Percentiles rank a stretch among this genome's conserved stretches.
phyloP scores from a whole-genome alignment of 2,329 filamentous ascomycete species.

The Trichoderma afroharzianum region DNA sequence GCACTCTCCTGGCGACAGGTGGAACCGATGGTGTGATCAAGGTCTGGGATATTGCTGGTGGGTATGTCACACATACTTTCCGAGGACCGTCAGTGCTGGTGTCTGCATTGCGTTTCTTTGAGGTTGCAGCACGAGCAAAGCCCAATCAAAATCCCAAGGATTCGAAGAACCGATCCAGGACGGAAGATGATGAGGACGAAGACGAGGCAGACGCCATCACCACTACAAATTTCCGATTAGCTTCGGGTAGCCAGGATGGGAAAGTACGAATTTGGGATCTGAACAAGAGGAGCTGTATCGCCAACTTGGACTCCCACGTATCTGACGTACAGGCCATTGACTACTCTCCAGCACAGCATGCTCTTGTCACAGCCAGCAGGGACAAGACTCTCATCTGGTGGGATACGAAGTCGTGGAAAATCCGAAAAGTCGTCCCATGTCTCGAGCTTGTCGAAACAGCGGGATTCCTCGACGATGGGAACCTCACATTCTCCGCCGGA shows the following conservation, averaged over 20 bases:
- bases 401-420: constrained; percentile 83
- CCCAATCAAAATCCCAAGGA: constrained; percentile 28
- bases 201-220: constrained; percentile 39
- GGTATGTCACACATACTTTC: constrained; percentile 92
- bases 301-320: constrained; percentile 84
- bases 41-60: constrained; percentile 89
- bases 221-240: constrained; percentile 67
- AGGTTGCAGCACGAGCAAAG: constrained; percentile 52
- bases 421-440: constrained; percentile 74
- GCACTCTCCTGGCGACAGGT: constrained; percentile 87
- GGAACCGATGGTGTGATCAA: constrained; percentile 92
- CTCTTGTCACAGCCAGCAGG: constrained; percentile 77
- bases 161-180: constrained; percentile 31
- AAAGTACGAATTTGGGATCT: constrained; percentile 91
- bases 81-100: constrained; percentile 88
- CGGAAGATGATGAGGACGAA: constrained; percentile 36
- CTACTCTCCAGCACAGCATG: constrained; percentile 70
- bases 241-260: constrained; percentile 90
- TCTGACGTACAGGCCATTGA: constrained; percentile 88
- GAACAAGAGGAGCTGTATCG: constrained; percentile 73
- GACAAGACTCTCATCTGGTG: constrained; percentile 94
- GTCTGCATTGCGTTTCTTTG: constrained; percentile 88
- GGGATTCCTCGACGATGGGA: constrained; percentile 71
- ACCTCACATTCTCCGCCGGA: constrained; percentile 77
- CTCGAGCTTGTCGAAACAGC: constrained; percentile 81